Evolutionary conservation across 352 stramenopile genomes (phyloP).

Genomic region (Discostella stelligera): DNA sequence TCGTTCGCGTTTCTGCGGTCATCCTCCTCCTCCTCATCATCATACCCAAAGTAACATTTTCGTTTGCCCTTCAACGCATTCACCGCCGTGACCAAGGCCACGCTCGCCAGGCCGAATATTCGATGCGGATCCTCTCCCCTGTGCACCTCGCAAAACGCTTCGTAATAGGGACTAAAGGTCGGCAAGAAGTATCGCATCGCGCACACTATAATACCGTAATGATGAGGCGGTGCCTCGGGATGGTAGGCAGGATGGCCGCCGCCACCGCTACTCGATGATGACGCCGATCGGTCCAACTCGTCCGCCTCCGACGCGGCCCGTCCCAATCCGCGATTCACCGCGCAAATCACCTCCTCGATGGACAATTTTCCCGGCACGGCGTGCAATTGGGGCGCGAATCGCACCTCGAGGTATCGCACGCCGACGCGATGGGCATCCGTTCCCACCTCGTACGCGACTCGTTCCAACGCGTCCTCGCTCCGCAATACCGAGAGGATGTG

Average conservation of each 20-base stretch:
- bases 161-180: constrained; percentile 86
- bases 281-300: constrained; percentile 79
- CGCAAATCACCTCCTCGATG: constrained; percentile 30
- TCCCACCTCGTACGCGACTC: constrained; percentile 86
- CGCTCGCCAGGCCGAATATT: constrained; percentile 86
- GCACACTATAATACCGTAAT: constrained; percentile 88
- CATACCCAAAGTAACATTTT: background rate
- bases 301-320: constrained; percentile 66
- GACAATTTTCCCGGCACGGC: constrained; percentile 68
- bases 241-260: constrained; percentile 50
- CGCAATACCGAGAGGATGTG: constrained; percentile 84
- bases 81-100: constrained; percentile 85
- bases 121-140: constrained; percentile 79
- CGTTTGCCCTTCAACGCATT: constrained; percentile 78
- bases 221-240: constrained; percentile 78
- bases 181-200: constrained; percentile 88
- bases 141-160: constrained; percentile 86
- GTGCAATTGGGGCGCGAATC: constrained; percentile 86
- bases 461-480: constrained; percentile 79
- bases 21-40: too few relatives aligned
- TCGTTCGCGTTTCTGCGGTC: too few relatives aligned
- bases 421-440: constrained; percentile 84
- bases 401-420: constrained; percentile 87
- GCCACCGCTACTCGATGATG: background rate
- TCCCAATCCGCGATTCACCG: constrained; percentile 32